These are phyloP conservation scores for Ophiocordyceps camponoti-leonardi DNA, from an alignment of 2,329 filamentous ascomycete genomes.

Conservation along the genomic window DNA sequence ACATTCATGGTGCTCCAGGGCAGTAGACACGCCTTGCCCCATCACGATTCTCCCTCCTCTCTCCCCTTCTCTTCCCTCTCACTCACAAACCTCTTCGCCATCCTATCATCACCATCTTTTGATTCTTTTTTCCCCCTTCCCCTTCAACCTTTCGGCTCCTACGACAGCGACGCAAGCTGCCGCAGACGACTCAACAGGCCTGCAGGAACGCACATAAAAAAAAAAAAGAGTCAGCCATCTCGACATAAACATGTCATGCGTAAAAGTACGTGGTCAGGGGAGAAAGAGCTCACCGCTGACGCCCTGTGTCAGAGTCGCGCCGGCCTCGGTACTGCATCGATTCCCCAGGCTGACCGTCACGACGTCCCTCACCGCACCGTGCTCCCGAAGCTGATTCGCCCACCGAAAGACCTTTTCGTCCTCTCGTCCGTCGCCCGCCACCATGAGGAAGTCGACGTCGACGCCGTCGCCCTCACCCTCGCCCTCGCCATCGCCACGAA, in stretches of 20 bases:
- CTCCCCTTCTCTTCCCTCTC: neutral
- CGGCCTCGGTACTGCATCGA: constrained; percentile 74
- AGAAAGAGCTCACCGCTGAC: constrained; percentile 81
- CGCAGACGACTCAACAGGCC: neutral
- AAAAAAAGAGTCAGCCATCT: neutral
- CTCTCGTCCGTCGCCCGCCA: constrained; percentile 79
- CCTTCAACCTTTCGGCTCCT: neutral
- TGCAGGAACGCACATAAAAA: neutral
- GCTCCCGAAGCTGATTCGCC: constrained; percentile 60
- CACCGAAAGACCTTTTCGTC: constrained; percentile 90
- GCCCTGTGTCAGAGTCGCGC: constrained; percentile 72
- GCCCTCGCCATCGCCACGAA: constrained; percentile 5
- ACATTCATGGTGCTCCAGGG: no score
- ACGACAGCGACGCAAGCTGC: neutral
- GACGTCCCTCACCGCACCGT: constrained; percentile 46
- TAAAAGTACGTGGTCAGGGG: no score
- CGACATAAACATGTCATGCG: no score
- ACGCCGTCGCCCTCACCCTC: neutral
- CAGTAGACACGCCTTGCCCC: no score
- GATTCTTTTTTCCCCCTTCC: neutral
- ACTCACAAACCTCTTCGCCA: no score
- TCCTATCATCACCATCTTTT: no score
- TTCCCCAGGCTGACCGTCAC: constrained; percentile 75
- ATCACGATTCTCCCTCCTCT: no score
- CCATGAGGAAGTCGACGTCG: constrained; percentile 66